Evolutionary conservation across 2,329 filamentous ascomycete genomes (phyloP).

Genomic region (Macrophomina tecta): DNA sequence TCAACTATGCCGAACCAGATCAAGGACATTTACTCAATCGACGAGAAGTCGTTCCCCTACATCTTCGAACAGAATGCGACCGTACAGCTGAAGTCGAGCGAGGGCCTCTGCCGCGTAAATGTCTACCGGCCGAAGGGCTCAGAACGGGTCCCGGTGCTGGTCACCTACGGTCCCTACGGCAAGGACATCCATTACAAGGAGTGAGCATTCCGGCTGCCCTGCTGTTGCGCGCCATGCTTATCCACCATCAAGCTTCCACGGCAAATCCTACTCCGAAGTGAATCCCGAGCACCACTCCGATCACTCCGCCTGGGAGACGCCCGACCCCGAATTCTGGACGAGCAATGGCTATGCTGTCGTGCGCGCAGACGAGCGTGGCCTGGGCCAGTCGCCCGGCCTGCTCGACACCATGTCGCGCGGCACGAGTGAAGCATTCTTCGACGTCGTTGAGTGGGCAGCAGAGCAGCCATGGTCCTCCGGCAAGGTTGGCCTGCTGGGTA

Average conservation of each 20-base stretch:
- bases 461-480: constrained; percentile 58
- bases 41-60: constrained; percentile 50
- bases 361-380: constrained; percentile 57
- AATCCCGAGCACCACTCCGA: constrained; percentile 47
- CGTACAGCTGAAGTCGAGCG: constrained; percentile 49
- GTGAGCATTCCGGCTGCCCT: constrained; percentile 37
- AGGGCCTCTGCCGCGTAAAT: constrained; percentile 56
- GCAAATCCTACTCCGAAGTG: constrained; percentile 54
- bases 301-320: constrained; percentile 55
- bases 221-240: constrained; percentile 7
- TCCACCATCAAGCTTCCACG: constrained; percentile 50
- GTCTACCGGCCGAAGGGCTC: constrained; percentile 56
- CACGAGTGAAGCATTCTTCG: constrained; percentile 59
- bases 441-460: constrained; percentile 60
- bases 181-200: constrained; percentile 69
- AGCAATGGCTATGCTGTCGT: constrained; percentile 46
- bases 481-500: constrained; percentile 58
- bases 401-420: constrained; percentile 61
- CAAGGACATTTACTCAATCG: constrained; percentile 41
- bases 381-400: constrained; percentile 59
- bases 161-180: constrained; percentile 74
- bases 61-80: constrained; percentile 58
- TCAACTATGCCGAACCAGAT: constrained; percentile 32
- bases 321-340: constrained; percentile 49
- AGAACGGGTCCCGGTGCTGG: constrained; percentile 63